Base-by-base conservation (phyloP, 2,329 filamentous ascomycete species). In the Curvularia sp. region DNA sequence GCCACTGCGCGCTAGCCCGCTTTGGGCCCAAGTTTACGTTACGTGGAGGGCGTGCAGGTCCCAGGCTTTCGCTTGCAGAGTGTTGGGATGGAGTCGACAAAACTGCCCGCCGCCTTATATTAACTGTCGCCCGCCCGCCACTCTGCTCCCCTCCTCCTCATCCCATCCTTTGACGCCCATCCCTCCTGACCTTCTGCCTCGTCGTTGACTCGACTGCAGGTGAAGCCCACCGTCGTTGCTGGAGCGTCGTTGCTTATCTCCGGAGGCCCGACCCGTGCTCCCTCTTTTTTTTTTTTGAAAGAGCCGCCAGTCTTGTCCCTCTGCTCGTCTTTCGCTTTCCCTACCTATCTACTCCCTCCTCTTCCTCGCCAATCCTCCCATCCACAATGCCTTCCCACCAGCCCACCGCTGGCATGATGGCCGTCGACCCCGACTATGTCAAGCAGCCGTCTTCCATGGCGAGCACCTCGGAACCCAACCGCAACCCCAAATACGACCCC, bases 401-500 rank as follows among this genome's bases (percentile, higher is more conserved):
- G 69, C 78, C 82, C 58, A 77, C 77, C 58, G 78, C 79, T 52
- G 79, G 79, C 75, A 75, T 80, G 66, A 66, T 76, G 66, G 82
- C 82, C 71, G 77, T 83, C 67, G 79, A 83, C 74, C 80, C 82
- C 60, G 74, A 81, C 62, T 82, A 76, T 65, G 71, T 80, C 61
- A 79, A 79, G 52, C 77, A 82, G 72, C 77, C 79, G 12, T 77
- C 78, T 22, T 62, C 80, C 44, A 80, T 80, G 76, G 82, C 83
- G 30, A 81, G 80, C 71, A 77, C 80, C 20, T 71, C 77, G 60
- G 83, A 85, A 78, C 83, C 83, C 33, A 83, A 84, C 73, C 78
- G 70, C 58, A 83, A 82, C 66, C 66, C 76, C 46, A 81, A 80
- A 50, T 84, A 85, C 73, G 82, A 85, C 69, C 82, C 85, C 50